Conservation (phyloP, 306 rosid species). For the Trifolium subterraneum region DNA sequence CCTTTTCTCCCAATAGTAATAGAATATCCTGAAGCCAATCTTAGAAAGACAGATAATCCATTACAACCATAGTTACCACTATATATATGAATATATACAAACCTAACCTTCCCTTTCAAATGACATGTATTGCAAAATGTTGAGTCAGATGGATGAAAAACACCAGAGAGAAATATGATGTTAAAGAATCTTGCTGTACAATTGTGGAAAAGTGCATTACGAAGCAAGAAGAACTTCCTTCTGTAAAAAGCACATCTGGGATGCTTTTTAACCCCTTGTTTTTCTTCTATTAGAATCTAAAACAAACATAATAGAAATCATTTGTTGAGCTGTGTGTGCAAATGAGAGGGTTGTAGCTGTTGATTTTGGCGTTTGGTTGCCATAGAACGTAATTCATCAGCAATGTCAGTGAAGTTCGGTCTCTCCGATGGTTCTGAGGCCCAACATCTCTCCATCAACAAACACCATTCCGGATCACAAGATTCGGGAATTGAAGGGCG, state of each 20-base stretch:
- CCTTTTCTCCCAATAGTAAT: background rate
- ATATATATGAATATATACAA: background rate
- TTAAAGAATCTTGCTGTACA: background rate
- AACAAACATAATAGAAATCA: slow-evolving; percentile 29
- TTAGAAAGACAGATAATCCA: background rate
- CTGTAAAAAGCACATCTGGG: background rate
- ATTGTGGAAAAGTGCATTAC: slow-evolving; percentile 16
- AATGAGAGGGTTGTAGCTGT: slow-evolving; percentile 46
- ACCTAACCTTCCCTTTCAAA: slow-evolving; percentile 11
- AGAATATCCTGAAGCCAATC: slow-evolving; percentile 2
- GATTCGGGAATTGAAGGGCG: slow-evolving; percentile 66
- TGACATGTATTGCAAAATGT: slow-evolving; percentile 17
- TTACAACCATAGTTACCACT: background rate
- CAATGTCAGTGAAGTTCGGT: slow-evolving; percentile 74
- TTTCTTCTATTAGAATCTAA: background rate
- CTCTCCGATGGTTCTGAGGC: slow-evolving; percentile 82
- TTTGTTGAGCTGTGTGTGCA: slow-evolving; percentile 41
- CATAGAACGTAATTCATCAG: slow-evolving; percentile 71
- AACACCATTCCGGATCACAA: slow-evolving; percentile 72
- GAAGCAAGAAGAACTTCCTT: slow-evolving; percentile 11
- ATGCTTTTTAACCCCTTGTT: background rate
- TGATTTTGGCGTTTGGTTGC: slow-evolving; percentile 59
- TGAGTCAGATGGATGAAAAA: slow-evolving; percentile 37
- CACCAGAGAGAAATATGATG: background rate
- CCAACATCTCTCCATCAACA: slow-evolving; percentile 90